These are phyloP conservation scores for Penicillium dipodomyicola DNA, from an alignment of 495 filamentous ascomycete genomes.

Conservation along the genomic window DNA sequence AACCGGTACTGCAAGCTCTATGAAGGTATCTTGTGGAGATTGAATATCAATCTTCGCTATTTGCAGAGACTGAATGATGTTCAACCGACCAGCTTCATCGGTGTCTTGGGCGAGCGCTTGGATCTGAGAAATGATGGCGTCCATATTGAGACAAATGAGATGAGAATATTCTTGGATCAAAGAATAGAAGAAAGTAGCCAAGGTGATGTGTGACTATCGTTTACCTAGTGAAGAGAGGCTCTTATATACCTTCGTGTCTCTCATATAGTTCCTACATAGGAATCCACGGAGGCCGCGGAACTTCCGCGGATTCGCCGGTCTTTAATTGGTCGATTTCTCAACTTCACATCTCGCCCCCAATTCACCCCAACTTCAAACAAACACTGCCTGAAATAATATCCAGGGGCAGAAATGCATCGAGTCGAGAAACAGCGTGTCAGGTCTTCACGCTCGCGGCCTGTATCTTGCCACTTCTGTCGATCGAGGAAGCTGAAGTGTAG, in stretches of 20 bases:
- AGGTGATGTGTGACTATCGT: not conserved
- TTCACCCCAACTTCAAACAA: not conserved
- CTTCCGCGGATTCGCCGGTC: slow-evolving; percentile 20
- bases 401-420: slow-evolving; percentile 6
- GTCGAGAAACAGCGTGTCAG: slow-evolving; percentile 16
- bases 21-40: slow-evolving; percentile 21
- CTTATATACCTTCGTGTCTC: slow-evolving; percentile 9
- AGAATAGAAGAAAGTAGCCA: not conserved
- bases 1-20: slow-evolving; percentile 22
- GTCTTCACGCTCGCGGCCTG: slow-evolving; percentile 25
- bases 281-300: slow-evolving; percentile 15
- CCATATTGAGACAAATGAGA: slow-evolving; percentile 20
- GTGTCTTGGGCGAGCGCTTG: slow-evolving; percentile 18
- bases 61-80: slow-evolving; percentile 23
- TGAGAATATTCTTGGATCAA: not conserved
- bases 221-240: not conserved
- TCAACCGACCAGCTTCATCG: slow-evolving; percentile 21
- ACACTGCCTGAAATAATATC: not conserved
- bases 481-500: slow-evolving; percentile 48
- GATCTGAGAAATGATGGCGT: slow-evolving; percentile 28
- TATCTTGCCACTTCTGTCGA: slow-evolving; percentile 45
- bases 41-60: slow-evolving; percentile 22
- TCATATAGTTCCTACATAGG: not conserved
- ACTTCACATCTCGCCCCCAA: not conserved
- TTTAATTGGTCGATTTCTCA: slow-evolving; percentile 16